A percentile compares a stretch with the other conserved stretches of the same genome.
phyloP scores from a whole-genome alignment of 805 yeast genomes.

The Dipodascopsis tothii region DNA sequence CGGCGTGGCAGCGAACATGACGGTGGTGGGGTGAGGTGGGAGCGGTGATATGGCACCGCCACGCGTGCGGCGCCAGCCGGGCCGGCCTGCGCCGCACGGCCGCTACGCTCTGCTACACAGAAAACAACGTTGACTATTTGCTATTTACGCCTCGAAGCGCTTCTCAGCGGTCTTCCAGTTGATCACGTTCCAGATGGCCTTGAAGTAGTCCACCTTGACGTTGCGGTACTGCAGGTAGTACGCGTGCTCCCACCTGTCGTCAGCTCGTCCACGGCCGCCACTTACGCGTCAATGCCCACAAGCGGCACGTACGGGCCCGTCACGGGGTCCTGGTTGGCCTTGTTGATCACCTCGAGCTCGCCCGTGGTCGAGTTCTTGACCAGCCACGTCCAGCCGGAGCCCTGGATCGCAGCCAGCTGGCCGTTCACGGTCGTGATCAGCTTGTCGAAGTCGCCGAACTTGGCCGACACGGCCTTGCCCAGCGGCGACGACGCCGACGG shows the following conservation, averaged over 20 bases:
- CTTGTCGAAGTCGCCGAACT: slow-evolving; percentile 67
- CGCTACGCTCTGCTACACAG: too few relatives aligned
- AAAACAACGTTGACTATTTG: background rate
- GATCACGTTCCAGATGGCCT: slow-evolving; percentile 88
- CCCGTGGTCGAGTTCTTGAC: slow-evolving; percentile 72
- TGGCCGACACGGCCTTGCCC: slow-evolving; percentile 48
- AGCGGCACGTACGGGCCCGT: slow-evolving; percentile 62
- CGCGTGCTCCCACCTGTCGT: slow-evolving; percentile 77
- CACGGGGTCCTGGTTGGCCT: slow-evolving; percentile 81
- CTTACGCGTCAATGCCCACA: slow-evolving; percentile 61
- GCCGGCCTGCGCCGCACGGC: too few relatives aligned
- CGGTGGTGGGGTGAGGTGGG: background rate
- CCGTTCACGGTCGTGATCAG: slow-evolving; percentile 57
- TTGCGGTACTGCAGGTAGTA: slow-evolving; percentile 89
- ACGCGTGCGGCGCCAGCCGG: too few relatives aligned
- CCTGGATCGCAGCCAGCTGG: slow-evolving; percentile 75
- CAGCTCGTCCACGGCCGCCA: background rate
- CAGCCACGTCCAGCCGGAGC: slow-evolving; percentile 93
- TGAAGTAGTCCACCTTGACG: slow-evolving; percentile 84
- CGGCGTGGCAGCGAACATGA: slow-evolving; percentile 35
- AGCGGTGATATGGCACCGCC: background rate
- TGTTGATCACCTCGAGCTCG: slow-evolving; percentile 70
- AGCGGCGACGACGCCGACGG: slow-evolving; percentile 52
- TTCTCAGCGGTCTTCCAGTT: slow-evolving; percentile 87
- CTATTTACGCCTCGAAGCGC: slow-evolving; percentile 45